Evolutionary conservation across 305 asterid species (phyloP).

Genomic region (Fraxinus latifolia): DNA sequence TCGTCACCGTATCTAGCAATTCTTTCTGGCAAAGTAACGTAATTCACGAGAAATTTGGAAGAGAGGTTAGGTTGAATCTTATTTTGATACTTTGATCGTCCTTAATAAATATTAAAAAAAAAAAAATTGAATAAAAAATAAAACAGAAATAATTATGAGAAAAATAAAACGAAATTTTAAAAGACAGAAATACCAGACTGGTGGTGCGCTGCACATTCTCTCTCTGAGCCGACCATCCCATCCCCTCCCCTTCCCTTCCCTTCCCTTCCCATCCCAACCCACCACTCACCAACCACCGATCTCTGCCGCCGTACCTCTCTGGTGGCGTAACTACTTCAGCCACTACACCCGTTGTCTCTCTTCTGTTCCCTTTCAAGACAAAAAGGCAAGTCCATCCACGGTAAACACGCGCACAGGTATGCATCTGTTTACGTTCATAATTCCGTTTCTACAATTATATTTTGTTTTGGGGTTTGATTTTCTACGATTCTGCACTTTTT

Average conservation of each 20-base stretch:
- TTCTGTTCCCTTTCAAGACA: background rate
- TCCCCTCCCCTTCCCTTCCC: no score
- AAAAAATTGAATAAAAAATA: background rate
- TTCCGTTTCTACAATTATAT: constrained; percentile 9
- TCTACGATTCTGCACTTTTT: constrained; percentile 7
- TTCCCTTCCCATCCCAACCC: constrained; percentile 35
- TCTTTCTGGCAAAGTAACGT: no score
- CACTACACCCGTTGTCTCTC: constrained; percentile 26
- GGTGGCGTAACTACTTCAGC: constrained; percentile 4
- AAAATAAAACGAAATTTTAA: constrained; percentile 12
- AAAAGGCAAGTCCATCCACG: constrained; percentile 30
- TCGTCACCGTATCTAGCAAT: no score
- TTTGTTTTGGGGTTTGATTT: background rate
- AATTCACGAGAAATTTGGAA: no score
- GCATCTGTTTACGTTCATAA: background rate
- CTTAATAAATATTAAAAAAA: no score
- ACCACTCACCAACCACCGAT: constrained; percentile 28
- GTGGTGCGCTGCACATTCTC: constrained; percentile 28
- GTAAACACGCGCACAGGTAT: background rate
- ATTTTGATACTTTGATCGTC: no score
- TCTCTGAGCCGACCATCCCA: constrained; percentile 15
- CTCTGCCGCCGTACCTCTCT: constrained; percentile 28
- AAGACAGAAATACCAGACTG: constrained; percentile 30
- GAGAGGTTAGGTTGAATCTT: no score
- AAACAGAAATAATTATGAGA: background rate